phyloP scores from a whole-genome alignment of 768 basidiomycete genomes.

The Boletus reticulatus region DNA sequence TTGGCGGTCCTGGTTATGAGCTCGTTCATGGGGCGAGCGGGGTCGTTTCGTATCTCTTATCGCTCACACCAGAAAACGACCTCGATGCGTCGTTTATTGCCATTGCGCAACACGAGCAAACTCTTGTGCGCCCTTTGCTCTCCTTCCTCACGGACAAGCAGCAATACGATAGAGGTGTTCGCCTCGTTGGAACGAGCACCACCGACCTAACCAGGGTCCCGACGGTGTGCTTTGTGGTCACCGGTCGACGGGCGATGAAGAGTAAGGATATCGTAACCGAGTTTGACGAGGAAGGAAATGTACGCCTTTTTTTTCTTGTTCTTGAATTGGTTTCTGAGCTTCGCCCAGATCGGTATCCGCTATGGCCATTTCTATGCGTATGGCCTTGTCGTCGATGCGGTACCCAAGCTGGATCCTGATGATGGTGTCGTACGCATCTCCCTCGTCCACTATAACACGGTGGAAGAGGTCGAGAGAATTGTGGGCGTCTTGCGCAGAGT shows the following conservation, averaged over 20 bases:
- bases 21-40: constrained; percentile 58
- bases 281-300: constrained; percentile 63
- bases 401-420: constrained; percentile 53
- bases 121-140: constrained; percentile 52
- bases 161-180: constrained; percentile 56
- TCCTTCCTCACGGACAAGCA: constrained; percentile 49
- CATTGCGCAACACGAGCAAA: constrained; percentile 62
- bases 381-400: constrained; percentile 50
- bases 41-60: constrained; percentile 60
- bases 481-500: constrained; percentile 54
- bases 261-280: constrained; percentile 62
- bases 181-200: constrained; percentile 62
- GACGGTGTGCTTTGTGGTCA: constrained; percentile 71
- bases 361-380: constrained; percentile 81
- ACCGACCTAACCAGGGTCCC: constrained; percentile 49
- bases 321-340: not conserved
- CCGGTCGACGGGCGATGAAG: constrained; percentile 50
- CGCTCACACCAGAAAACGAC: constrained; percentile 48
- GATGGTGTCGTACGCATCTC: constrained; percentile 77
- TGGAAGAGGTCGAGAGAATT: constrained; percentile 64
- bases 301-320: constrained; percentile 34
- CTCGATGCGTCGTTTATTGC: constrained; percentile 53
- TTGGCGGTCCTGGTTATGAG: constrained; percentile 77
- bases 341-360: constrained; percentile 65
- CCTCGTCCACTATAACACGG: constrained; percentile 77